These are phyloP conservation scores for Neltuma alba DNA, from an alignment of 306 rosid species.

Conservation along the genomic window DNA sequence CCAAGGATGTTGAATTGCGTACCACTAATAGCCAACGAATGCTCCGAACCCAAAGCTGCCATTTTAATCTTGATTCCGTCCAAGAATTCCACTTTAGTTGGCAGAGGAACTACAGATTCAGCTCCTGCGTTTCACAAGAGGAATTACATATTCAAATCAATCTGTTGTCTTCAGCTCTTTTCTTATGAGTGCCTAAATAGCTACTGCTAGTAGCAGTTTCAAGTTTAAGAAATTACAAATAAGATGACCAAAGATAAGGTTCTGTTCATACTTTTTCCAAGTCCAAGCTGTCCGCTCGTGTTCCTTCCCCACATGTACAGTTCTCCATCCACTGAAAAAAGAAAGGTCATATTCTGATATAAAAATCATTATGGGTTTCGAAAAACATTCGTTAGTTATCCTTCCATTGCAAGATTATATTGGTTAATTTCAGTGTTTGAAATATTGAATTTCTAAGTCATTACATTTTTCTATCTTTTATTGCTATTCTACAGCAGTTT, in stretches of 20 bases:
- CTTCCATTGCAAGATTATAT: constrained; percentile 14
- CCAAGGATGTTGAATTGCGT: constrained; percentile 35
- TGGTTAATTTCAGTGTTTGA: constrained; percentile 2
- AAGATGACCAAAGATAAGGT: constrained; percentile 25
- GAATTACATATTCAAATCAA: constrained; percentile 30
- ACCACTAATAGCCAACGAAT: constrained; percentile 87
- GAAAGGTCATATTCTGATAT: neutral
- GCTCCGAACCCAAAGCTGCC: constrained; percentile 89
- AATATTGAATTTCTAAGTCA: constrained; percentile 10
- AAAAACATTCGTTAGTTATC: constrained; percentile 5
- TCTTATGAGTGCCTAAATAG: constrained; percentile 15
- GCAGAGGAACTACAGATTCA: constrained; percentile 57
- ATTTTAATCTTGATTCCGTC: constrained; percentile 71
- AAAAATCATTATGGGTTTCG: constrained; percentile 1
- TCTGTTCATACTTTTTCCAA: constrained; percentile 81
- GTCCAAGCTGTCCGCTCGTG: constrained; percentile 92
- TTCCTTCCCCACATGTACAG: constrained; percentile 92
- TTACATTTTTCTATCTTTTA: neutral
- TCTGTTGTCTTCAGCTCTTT: constrained; percentile 7
- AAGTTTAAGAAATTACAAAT: neutral
- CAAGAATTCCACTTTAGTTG: constrained; percentile 87
- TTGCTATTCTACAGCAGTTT: constrained; percentile 3
- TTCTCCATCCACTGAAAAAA: constrained; percentile 76
- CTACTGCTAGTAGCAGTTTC: constrained; percentile 19
- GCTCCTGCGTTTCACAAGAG: constrained; percentile 56